These are phyloP conservation scores for Sanguinoderma infundibulare DNA, from an alignment of 1,284 basidiomycete species.

Conservation along the genomic window DNA sequence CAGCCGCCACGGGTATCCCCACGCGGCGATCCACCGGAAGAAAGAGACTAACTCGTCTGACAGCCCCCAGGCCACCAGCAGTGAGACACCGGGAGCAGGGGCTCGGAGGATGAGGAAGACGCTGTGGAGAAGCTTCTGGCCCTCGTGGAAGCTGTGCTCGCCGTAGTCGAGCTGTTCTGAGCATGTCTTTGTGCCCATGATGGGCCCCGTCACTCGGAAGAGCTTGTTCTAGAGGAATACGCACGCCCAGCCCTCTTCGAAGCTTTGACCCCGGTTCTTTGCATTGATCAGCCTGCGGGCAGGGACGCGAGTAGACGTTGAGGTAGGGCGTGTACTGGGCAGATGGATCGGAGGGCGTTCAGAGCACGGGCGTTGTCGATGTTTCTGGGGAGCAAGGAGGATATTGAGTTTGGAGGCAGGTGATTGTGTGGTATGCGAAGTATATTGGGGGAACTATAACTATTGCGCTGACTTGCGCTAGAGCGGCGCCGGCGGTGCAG, in stretches of 20 bases:
- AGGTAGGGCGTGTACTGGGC: not conserved
- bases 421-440: constrained; percentile 2
- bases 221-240: constrained; percentile 8
- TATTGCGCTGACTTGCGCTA: not conserved
- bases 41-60: constrained; percentile 7
- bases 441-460: not conserved
- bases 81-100: constrained; percentile 7
- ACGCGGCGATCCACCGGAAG: constrained; percentile 16
- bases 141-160: constrained; percentile 16
- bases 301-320: constrained; percentile 15
- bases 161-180: constrained; percentile 6
- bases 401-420: constrained; percentile 10
- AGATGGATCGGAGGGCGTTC: not conserved
- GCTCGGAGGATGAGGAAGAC: constrained; percentile 9
- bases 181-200: not conserved
- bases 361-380: constrained; percentile 1
- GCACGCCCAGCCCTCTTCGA: constrained; percentile 19
- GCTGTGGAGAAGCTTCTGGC: constrained; percentile 7
- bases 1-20: constrained; percentile 24
- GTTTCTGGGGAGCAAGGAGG: constrained; percentile 8
- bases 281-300: not conserved
- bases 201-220: not conserved
- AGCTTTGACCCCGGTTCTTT: not conserved
- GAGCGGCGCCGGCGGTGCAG: too few relatives aligned
- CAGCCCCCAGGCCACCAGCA: constrained; percentile 19